Base-by-base conservation (phyloP, 257 asterid species). In the Schizonepeta tenuifolia region DNA sequence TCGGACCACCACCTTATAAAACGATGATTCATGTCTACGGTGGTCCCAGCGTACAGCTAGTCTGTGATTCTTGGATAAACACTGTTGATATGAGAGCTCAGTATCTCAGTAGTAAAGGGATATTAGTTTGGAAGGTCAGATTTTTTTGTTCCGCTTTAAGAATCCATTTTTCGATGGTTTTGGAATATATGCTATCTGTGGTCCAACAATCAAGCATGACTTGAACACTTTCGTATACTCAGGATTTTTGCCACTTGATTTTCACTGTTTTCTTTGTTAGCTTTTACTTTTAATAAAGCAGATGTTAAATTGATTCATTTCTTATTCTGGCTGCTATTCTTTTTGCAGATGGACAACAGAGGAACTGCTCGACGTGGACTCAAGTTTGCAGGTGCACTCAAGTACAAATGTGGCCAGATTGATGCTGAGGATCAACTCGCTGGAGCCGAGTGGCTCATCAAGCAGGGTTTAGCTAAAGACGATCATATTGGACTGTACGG, bases 51-150 rank as follows among this genome's bases (percentile, higher is more conserved):
- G 81, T 93, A 50, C 98, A 91, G 70, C 90, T 89, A 21, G 90
- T 93, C 64, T 76, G 80, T 46, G 86, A 93, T 87, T 93, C 97
- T 65, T 93, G 96, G 97, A 74, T 82, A 18, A 88, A 89, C 84
- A 84, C 96, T 9, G 98, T 91, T 15, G 97, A 93, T 71, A 91
- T 93, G 98, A 86, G 98, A 81, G 89, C 98, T 69, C 98, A 93
- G 62, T 91, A 84, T 79, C 83, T 93, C 59, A 77, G 88, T 75
- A 89, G 88, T 77, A 89, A 86, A 88, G 98, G 98, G 81, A 71
- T 93, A 71, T 83, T 91, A 75, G 96, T 91, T 54, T 93, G 98
- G 97, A 93, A 93, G 97, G 98, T 93, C 63, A 64, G 87, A 63
- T 35, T 22, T 12, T 12, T 51, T 65, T 59, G 35, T 70, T 56